phyloP scores from a whole-genome alignment of 176 grass and related monocot genomes.

The Hordeum marinum region DNA sequence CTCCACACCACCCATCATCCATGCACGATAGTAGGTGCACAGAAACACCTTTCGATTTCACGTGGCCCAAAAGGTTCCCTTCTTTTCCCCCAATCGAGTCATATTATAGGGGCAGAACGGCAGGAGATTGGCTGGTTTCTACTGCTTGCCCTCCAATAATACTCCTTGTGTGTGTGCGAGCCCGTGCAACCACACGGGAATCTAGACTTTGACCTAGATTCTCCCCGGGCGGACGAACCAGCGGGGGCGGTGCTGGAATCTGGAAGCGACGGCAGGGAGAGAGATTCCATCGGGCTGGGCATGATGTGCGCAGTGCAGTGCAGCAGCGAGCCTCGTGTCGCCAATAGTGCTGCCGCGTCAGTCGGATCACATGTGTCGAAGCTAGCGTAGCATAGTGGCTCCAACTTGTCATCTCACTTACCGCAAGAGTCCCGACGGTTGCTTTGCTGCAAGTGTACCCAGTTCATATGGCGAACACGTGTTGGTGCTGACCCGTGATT shows the following conservation, averaged over 20 bases:
- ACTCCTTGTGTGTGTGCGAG: background rate
- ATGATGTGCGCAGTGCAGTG: background rate
- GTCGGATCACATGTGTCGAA: slow-evolving; percentile 16
- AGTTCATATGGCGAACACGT: background rate
- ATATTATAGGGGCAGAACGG: slow-evolving; percentile 36
- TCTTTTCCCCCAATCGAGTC: slow-evolving; percentile 25
- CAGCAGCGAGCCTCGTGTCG: background rate
- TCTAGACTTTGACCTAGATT: slow-evolving; percentile 45
- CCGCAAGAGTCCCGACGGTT: background rate
- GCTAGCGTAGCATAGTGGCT: background rate
- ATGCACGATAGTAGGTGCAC: background rate
- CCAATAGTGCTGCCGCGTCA: slow-evolving; percentile 12
- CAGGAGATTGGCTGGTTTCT: slow-evolving; percentile 17
- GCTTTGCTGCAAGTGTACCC: background rate
- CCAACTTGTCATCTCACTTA: slow-evolving; percentile 13
- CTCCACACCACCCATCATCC: background rate
- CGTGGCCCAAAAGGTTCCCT: slow-evolving; percentile 39
- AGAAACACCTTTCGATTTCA: slow-evolving; percentile 35
- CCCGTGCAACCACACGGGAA: background rate
- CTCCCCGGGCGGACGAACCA: background rate
- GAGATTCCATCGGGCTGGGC: slow-evolving; percentile 28
- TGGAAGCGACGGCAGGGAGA: background rate
- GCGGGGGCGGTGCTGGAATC: slow-evolving; percentile 1
- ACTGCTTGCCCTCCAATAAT: slow-evolving; percentile 10
- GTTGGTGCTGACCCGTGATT: background rate